phyloP scores from a whole-genome alignment of 129 eudicot species.

The Oenanthe sinensis region DNA sequence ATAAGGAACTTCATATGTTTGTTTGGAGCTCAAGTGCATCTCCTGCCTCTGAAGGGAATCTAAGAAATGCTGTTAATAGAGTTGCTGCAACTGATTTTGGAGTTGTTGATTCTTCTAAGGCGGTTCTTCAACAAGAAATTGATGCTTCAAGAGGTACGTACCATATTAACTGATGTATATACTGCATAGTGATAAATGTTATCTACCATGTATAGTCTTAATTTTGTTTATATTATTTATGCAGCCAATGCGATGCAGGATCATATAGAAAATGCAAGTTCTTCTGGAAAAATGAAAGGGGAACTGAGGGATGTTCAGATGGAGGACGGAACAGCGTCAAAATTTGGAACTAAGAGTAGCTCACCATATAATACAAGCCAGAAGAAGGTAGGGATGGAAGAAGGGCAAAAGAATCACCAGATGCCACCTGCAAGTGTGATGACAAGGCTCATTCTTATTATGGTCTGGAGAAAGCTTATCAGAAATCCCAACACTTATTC shows the following conservation, averaged over 20 bases:
- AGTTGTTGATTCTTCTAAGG: constrained; percentile 67
- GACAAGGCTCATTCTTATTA: constrained; percentile 91
- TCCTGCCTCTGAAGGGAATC: constrained; percentile 72
- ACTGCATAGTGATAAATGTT: background rate
- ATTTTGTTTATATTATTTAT: background rate
- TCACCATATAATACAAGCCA: constrained; percentile 40
- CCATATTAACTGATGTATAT: background rate
- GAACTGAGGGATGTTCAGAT: constrained; percentile 49
- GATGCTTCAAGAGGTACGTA: constrained; percentile 50
- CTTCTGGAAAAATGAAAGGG: constrained; percentile 31
- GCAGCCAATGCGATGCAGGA: constrained; percentile 11
- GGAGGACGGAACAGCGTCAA: constrained; percentile 27
- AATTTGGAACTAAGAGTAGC: constrained; percentile 27
- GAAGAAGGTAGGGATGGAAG: constrained; percentile 43
- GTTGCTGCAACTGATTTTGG: constrained; percentile 51
- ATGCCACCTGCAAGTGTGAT: constrained; percentile 99
- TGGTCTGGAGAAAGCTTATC: constrained; percentile 98
- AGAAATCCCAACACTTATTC: constrained; percentile 95
- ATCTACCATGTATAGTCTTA: background rate
- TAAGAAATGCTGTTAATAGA: constrained; percentile 57
- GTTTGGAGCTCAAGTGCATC: constrained; percentile 98
- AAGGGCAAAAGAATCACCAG: constrained; percentile 51
- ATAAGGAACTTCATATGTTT: constrained; percentile 85
- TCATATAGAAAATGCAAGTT: constrained; percentile 38
- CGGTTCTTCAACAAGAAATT: constrained; percentile 52